A percentile compares a stretch with the other conserved stretches of the same genome.
Conservation (phyloP, 2,329 filamentous ascomycete genomes). For the Microascus cirrosus region DNA sequence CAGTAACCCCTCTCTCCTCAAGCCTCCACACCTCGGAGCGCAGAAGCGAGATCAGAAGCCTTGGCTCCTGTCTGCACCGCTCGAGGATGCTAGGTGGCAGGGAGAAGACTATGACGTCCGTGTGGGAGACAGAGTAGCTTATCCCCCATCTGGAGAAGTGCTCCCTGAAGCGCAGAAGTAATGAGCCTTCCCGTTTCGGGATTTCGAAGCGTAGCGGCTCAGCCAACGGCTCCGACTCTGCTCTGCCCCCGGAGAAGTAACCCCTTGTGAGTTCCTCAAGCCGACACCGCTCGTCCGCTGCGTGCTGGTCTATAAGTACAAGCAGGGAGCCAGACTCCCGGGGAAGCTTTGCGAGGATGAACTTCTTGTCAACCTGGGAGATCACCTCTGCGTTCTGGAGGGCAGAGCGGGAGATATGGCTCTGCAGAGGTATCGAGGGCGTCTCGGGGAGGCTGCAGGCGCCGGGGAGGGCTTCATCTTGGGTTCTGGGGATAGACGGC, state of each 20-base stretch:
- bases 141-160: slow-evolving; percentile 70
- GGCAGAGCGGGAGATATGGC: slow-evolving; percentile 49
- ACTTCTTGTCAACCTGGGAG: slow-evolving; percentile 81
- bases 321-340: slow-evolving; percentile 36
- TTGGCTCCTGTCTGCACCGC: slow-evolving; percentile 62
- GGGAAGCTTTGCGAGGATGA: slow-evolving; percentile 59
- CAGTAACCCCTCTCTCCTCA: slow-evolving; percentile 29
- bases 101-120: slow-evolving; percentile 34
- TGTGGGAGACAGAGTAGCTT: slow-evolving; percentile 36
- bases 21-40: slow-evolving; percentile 63
- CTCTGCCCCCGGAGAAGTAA: slow-evolving; percentile 28
- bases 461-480: slow-evolving; percentile 9
- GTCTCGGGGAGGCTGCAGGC: slow-evolving; percentile 19
- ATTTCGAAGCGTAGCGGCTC: slow-evolving; percentile 56
- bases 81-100: slow-evolving; percentile 67
- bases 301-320: slow-evolving; percentile 84
- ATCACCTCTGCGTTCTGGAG: slow-evolving; percentile 55
- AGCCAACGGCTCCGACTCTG: slow-evolving; percentile 25
- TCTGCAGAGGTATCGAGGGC: slow-evolving; percentile 16
- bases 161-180: slow-evolving; percentile 40
- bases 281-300: slow-evolving; percentile 78
- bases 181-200: slow-evolving; percentile 41
- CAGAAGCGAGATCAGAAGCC: slow-evolving; percentile 61
- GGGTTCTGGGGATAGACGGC: slow-evolving; percentile 29
- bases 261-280: slow-evolving; percentile 59